phyloP scores from a whole-genome alignment of 495 filamentous ascomycete genomes.

The Neurospora africana region DNA sequence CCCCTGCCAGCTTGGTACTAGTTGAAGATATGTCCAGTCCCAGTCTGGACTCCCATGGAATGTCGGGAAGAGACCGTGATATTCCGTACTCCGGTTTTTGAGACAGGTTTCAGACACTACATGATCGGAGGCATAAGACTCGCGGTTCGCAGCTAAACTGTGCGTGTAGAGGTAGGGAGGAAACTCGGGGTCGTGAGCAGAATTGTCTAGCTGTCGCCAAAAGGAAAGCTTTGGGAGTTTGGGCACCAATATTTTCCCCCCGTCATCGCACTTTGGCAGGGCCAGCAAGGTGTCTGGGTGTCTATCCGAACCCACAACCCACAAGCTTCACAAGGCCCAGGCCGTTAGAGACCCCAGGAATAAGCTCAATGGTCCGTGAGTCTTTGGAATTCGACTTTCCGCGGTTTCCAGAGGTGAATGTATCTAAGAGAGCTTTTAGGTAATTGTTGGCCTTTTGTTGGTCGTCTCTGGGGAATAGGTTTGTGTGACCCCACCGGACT shows the following conservation, averaged over 20 bases:
- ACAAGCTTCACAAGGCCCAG: not conserved
- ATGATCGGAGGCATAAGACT: not conserved
- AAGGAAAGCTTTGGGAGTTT: not conserved
- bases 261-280: not conserved
- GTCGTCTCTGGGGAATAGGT: not conserved
- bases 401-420: not conserved
- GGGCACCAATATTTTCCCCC: not conserved
- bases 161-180: not conserved
- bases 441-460: not conserved
- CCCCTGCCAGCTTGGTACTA: not conserved
- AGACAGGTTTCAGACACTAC: not conserved
- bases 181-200: not conserved
- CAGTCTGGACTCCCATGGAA: not conserved
- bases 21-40: not conserved
- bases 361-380: not conserved
- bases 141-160: not conserved
- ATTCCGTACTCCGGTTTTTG: not conserved
- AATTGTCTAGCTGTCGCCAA: not conserved
- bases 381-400: not conserved
- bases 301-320: not conserved
- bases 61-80: not conserved
- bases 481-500: not conserved
- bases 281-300: not conserved
- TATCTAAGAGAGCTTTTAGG: not conserved
- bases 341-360: not conserved